Conservation (phyloP, 495 filamentous ascomycete genomes). For the Lophium mytilinum region DNA sequence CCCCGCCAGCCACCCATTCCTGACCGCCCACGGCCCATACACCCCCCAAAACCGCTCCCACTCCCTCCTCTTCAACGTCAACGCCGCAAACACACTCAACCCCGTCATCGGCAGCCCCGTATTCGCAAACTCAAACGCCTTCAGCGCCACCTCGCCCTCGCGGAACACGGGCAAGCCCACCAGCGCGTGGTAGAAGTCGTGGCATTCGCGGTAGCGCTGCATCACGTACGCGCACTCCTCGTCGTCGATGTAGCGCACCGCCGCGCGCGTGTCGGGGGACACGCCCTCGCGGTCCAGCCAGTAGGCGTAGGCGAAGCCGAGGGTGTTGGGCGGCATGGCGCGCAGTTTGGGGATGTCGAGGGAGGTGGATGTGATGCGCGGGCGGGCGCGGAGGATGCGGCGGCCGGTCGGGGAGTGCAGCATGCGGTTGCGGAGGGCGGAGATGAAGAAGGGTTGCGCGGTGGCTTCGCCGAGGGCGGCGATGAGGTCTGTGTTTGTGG, state of each 20-base stretch:
- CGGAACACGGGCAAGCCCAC: constrained; percentile 85
- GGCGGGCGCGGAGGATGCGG: constrained; percentile 81
- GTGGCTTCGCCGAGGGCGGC: constrained; percentile 89
- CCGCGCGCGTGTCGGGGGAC: constrained; percentile 74
- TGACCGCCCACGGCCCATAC: constrained; percentile 85
- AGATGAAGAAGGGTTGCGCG: constrained; percentile 89
- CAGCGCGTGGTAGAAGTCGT: constrained; percentile 97
- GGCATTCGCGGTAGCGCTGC: constrained; percentile 95
- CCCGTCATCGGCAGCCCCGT: constrained; percentile 94
- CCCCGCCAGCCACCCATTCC: constrained; percentile 65
- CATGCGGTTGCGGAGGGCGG: constrained; percentile 87
- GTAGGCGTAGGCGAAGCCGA: constrained; percentile 74
- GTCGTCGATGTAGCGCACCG: constrained; percentile 85
- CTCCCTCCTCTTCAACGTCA: constrained; percentile 69
- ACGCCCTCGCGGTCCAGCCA: constrained; percentile 94
- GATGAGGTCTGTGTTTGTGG: constrained; percentile 62
- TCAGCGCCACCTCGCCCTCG: constrained; percentile 90
- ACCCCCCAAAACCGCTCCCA: constrained; percentile 59
- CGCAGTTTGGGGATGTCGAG: constrained; percentile 66
- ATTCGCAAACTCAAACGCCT: constrained; percentile 94
- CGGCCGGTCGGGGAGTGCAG: constrained; percentile 75
- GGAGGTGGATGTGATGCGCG: constrained; percentile 74
- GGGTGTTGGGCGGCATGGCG: constrained; percentile 58
- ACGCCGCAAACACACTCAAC: constrained; percentile 60
- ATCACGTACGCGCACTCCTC: constrained; percentile 95